phyloP scores from a whole-genome alignment of 23 red algal genomes.

The Gracilaria gracilis region DNA sequence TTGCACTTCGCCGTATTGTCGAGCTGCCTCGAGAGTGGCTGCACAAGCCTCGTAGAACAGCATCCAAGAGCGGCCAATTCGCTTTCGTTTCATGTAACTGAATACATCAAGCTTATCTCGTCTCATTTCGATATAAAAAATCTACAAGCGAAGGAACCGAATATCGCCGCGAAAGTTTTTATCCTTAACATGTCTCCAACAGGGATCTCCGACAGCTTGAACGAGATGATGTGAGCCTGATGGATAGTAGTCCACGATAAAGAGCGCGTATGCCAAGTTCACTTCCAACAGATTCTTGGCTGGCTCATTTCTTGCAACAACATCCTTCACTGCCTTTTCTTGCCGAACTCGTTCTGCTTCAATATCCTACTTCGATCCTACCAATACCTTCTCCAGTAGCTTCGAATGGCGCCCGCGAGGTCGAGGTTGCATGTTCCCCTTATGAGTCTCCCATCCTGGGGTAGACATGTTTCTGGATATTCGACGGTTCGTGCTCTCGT shows the following conservation, averaged over 20 bases:
- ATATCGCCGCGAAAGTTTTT: slow-evolving; percentile 72
- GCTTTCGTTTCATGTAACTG: slow-evolving; percentile 66
- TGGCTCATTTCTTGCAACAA: neutral
- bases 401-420: slow-evolving; percentile 46
- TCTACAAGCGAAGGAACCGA: slow-evolving; percentile 82
- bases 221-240: slow-evolving; percentile 41
- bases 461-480: slow-evolving; percentile 20
- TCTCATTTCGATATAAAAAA: slow-evolving; percentile 80
- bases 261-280: slow-evolving; percentile 37
- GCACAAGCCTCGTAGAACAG: slow-evolving; percentile 96
- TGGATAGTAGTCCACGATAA: slow-evolving; percentile 52
- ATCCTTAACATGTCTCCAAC: slow-evolving; percentile 54
- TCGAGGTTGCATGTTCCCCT: slow-evolving; percentile 74
- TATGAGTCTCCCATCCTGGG: slow-evolving; percentile 70
- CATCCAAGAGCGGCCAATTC: slow-evolving; percentile 68
- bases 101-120: slow-evolving; percentile 82
- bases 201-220: slow-evolving; percentile 44
- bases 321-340: slow-evolving; percentile 21
- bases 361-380: slow-evolving; percentile 9
- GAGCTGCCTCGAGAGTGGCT: slow-evolving; percentile 80
- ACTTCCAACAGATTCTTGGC: neutral
- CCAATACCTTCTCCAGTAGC: slow-evolving; percentile 50
- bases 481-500: neutral
- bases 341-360: slow-evolving; percentile 32
- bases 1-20: slow-evolving; percentile 77